Base-by-base conservation (phyloP, 2,329 filamentous ascomycete genomes). In the Metarhizium anisopliae region DNA sequence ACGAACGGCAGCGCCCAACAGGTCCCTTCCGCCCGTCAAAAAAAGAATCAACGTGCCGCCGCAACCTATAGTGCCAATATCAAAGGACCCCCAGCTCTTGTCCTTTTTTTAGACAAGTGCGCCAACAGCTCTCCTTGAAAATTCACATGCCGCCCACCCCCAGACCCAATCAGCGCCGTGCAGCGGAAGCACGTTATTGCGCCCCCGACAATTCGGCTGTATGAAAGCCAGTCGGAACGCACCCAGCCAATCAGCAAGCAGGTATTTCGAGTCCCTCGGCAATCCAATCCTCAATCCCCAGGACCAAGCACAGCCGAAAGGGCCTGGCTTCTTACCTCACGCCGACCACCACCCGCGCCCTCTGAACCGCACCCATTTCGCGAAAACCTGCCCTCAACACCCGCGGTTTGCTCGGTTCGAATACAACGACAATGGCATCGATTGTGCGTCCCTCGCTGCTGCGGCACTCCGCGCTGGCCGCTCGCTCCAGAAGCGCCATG, bases 381-480 rank as follows among this genome's bases (percentile, higher is more conserved):
- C n/a, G 14, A 7, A 14, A n/a, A 47, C n/a, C 18, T 47, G 18
- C 18, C 43, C 6, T 47, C 45, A 49, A 29, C 45, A 30, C 45
- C 25, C 18, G 18, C 42, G 42, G n/a, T 20, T 16, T 45, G n/a
- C 42, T 29, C 45, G 55, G 25, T 11, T 14, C n/a, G 43, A 18
- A 47, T 13, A 47, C 11, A 13, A n/a, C 7, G 30, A 50, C 38
- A 55, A 84, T 84, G 81, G 80, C 80, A 61, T 83, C 81, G 56
- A 70, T 82, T 65, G 70, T 77, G 66, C 79, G 80, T 66, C 74
- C 80, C 55, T 71, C 76, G 61, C 70, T 83, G 69, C 74, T 83
- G 57, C 76, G 79, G 71, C 80, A 81, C 72, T 72, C 77, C 53
- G 71, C 70, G 61, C 65, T 76, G 62, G 72, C 73, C 59, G 68